phyloP scores from a whole-genome alignment of 2,329 filamentous ascomycete species.

The Alternaria gaisen region DNA sequence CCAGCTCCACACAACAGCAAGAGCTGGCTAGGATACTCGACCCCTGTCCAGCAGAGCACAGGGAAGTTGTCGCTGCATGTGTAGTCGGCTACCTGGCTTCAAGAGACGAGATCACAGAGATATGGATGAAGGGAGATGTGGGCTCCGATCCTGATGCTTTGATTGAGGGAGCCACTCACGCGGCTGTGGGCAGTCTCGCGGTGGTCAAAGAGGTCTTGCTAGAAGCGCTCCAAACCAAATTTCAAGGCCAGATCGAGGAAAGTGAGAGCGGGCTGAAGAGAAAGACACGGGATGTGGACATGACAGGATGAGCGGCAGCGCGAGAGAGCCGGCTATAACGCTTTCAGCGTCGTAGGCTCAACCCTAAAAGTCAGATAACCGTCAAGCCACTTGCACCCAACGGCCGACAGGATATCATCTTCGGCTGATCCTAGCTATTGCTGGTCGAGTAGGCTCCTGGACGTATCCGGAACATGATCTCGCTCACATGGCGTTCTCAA shows the following conservation, averaged over 20 bases:
- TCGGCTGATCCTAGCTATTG: background rate
- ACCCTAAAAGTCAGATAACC: background rate
- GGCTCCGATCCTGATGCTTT: conserved; percentile 61
- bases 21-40: conserved; percentile 72
- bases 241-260: conserved; percentile 31
- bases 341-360: background rate
- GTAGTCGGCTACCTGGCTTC: conserved; percentile 88
- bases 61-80: conserved; percentile 80
- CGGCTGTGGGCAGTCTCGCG: conserved; percentile 65
- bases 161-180: conserved; percentile 70
- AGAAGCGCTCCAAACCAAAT: conserved; percentile 55
- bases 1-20: conserved; percentile 30
- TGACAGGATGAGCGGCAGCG: conserved; percentile 39
- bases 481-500: background rate
- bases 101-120: conserved; percentile 89
- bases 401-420: background rate
- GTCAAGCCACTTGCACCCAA: background rate
- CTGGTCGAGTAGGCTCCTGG: background rate
- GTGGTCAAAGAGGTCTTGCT: conserved; percentile 69
- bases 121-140: conserved; percentile 87
- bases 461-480: background rate
- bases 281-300: conserved; percentile 44
- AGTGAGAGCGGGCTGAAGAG: conserved; percentile 33
- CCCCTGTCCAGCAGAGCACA: conserved; percentile 82
- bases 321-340: background rate